Evolutionary conservation across 2,329 filamentous ascomycete species (phyloP).

Genomic region (Epicoccum sorghinum): DNA sequence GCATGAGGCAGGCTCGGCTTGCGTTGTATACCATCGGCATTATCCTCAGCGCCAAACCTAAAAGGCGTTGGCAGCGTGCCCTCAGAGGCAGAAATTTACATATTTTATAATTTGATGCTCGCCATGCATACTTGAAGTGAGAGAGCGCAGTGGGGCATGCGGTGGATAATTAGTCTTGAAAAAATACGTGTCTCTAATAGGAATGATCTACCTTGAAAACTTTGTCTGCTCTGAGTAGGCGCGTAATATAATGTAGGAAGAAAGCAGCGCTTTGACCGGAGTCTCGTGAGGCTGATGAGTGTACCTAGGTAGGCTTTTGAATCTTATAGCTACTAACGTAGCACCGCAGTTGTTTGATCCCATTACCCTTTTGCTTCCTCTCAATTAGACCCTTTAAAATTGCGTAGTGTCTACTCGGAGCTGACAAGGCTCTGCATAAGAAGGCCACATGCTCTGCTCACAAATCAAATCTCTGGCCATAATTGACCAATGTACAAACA

Average conservation of each 20-base stretch:
- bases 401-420: no score
- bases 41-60: conserved; percentile 1
- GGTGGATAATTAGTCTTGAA: conserved; percentile 2
- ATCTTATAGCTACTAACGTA: no score
- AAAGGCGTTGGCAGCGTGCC: conserved; percentile 19
- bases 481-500: background rate
- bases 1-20: conserved; percentile 20
- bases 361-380: no score
- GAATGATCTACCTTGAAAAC: background rate
- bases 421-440: background rate
- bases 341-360: no score
- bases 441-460: background rate
- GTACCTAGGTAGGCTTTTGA: no score
- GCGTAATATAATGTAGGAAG: no score
- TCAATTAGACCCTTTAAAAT: no score
- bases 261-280: no score
- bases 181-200: conserved; percentile 10
- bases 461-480: no score
- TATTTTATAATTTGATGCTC: conserved; percentile 1
- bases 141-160: no score
- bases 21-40: conserved; percentile 24
- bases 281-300: no score
- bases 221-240: no score
- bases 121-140: background rate
- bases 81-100: conserved; percentile 18